Base-by-base conservation (phyloP, 1,284 basidiomycete species). In the Fomitopsis schrenkii region DNA sequence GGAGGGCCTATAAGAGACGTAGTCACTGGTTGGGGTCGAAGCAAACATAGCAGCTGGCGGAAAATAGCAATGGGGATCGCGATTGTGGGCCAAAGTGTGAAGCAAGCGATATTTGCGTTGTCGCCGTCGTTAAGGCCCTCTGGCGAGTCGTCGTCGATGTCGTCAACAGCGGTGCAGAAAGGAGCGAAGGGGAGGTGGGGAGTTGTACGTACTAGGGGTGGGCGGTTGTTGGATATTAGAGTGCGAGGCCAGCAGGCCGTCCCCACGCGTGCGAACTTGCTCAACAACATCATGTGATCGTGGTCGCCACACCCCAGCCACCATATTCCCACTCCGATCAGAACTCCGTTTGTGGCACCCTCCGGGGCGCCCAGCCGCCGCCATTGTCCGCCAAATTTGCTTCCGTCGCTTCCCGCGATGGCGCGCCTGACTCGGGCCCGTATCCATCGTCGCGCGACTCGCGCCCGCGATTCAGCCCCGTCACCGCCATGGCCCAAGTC, bases 271-370 rank as follows among this genome's bases (percentile, higher is more conserved):
- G 76, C 65, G 74, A 64, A 75, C 64, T 59, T 58, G 61, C 72
- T 77, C 76, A 77, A 77, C 76, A 77, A 71, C 1, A 61, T 70
- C 76, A 77, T 71, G 73, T 77, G 76, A 76, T 46, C 75, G 74
- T 45, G 48, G 28, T 50, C 48, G 48, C 48, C 48, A 50, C 52
- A 38, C 38, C 26, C 6, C 38, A 38, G 52, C 52, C 52, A 19
- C 38, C 6, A n/a, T 19, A 36, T 54, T 54, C 35, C 35, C 36
- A 54, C 52, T 54, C 52, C 52, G 52, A 19, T 26, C 35, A 2
- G 40, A 38, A 54, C 52, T 54, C 52, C 52, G 12, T 38, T 54
- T 54, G 52, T 54, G 52, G 52, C 52, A 8, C 12, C 52, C 7
- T 50, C 52, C 52, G 52, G 26, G 36, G 52, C 52, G 33, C 52